phyloP scores from a whole-genome alignment of 2,329 filamentous ascomycete genomes.

The Beauveria sp. region DNA sequence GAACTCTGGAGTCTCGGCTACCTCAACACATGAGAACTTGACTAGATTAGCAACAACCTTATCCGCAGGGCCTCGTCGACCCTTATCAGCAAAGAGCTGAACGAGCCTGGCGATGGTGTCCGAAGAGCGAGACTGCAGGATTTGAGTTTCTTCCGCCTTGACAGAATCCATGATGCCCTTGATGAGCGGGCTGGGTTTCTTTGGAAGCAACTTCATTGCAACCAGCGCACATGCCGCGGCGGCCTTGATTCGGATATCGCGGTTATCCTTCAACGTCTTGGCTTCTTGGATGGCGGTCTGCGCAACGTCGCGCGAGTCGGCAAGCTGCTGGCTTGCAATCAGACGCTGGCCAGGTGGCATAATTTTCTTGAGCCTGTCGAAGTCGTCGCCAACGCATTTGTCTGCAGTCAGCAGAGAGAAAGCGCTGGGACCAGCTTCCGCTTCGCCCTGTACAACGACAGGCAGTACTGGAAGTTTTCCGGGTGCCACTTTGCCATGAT shows the following conservation, averaged over 20 bases:
- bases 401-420: constrained; percentile 86
- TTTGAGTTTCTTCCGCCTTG: constrained; percentile 86
- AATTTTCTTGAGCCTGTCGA: constrained; percentile 78
- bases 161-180: constrained; percentile 98
- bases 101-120: constrained; percentile 78
- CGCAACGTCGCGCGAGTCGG: constrained; percentile 67
- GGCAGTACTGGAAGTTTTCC: constrained; percentile 72
- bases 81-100: constrained; percentile 73
- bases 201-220: constrained; percentile 78
- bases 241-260: constrained; percentile 80
- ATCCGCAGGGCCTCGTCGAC: constrained; percentile 78
- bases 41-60: constrained; percentile 94
- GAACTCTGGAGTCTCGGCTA: constrained; percentile 95
- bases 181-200: constrained; percentile 88
- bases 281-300: constrained; percentile 71
- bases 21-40: constrained; percentile 97
- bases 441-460: constrained; percentile 87
- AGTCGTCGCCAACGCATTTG: constrained; percentile 78
- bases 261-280: constrained; percentile 66
- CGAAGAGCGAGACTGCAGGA: constrained; percentile 81
- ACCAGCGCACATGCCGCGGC: constrained; percentile 83
- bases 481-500: constrained; percentile 74
- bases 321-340: constrained; percentile 70
- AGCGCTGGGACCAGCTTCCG: constrained; percentile 82
- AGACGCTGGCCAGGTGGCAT: constrained; percentile 83